Evolutionary conservation across 1,284 basidiomycete species (phyloP).

Genomic region (Pseudozyma sp.): DNA sequence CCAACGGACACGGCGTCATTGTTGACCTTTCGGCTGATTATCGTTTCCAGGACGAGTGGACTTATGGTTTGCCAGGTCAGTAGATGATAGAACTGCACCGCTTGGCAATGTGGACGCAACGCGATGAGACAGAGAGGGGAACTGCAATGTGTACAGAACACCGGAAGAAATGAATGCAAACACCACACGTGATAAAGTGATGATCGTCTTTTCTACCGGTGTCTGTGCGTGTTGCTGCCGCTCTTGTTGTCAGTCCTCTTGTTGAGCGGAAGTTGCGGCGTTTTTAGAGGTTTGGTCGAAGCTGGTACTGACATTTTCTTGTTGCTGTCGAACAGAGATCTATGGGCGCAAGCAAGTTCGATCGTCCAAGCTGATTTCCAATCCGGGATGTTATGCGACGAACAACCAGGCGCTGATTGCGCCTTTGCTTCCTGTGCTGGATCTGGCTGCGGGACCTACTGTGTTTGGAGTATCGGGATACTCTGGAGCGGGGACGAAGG

Average conservation of each 20-base stretch:
- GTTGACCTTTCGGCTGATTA: conserved; percentile 96
- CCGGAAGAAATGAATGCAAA: background rate
- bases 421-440: conserved; percentile 79
- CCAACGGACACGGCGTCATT: conserved; percentile 76
- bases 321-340: conserved; percentile 75
- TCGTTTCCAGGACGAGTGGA: conserved; percentile 93
- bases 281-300: too few relatives aligned
- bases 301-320: background rate
- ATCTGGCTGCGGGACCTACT: conserved; percentile 70
- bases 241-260: background rate
- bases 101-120: background rate
- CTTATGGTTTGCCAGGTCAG: conserved; percentile 99
- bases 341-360: conserved; percentile 82
- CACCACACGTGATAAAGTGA: background rate
- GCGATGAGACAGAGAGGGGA: background rate
- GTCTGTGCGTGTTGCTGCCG: conserved; percentile 8
- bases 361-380: conserved; percentile 85
- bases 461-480: conserved; percentile 94
- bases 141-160: background rate
- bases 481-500: conserved; percentile 91
- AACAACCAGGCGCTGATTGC: conserved; percentile 91
- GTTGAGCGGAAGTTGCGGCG: background rate
- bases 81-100: conserved; percentile 15
- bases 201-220: background rate
- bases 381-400: conserved; percentile 97